phyloP scores from a whole-genome alignment of 495 filamentous ascomycete genomes.

The Aspergillus homomorphus region DNA sequence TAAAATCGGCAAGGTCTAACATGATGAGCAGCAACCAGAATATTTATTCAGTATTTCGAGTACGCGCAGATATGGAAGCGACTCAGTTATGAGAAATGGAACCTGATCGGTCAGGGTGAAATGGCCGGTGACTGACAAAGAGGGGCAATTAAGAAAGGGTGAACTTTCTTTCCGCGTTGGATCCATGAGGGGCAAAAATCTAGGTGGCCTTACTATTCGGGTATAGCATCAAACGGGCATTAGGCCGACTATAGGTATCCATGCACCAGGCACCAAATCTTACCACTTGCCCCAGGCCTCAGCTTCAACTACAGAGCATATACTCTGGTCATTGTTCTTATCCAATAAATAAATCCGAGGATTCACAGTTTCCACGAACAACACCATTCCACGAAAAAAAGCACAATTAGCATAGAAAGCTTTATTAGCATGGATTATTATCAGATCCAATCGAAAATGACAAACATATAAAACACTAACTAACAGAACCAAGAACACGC shows the following conservation, averaged over 20 bases:
- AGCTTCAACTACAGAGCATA: not conserved
- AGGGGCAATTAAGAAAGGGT: not conserved
- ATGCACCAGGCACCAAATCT: too few species aligned
- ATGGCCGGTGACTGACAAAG: not conserved
- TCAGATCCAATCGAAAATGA: not conserved
- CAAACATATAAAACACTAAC: too few species aligned
- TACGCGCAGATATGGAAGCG: not conserved
- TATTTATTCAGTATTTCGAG: not conserved
- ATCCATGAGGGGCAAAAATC: conserved; percentile 12
- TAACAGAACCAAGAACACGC: not conserved
- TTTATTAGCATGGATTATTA: too few species aligned
- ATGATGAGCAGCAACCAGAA: conserved; percentile 37
- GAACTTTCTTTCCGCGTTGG: conserved; percentile 5
- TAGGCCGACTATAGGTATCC: not conserved
- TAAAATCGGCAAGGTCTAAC: conserved; percentile 79
- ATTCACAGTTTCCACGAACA: too few species aligned
- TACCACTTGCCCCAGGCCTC: not conserved
- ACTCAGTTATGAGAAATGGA: not conserved
- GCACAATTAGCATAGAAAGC: not conserved
- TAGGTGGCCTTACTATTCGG: conserved; percentile 6
- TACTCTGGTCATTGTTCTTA: too few species aligned
- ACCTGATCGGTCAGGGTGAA: not conserved
- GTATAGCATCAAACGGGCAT: not conserved
- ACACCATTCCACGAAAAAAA: too few species aligned
- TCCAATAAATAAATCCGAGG: too few species aligned